phyloP scores from a whole-genome alignment of 805 yeast genomes.

The Monosporozyma solicola region DNA sequence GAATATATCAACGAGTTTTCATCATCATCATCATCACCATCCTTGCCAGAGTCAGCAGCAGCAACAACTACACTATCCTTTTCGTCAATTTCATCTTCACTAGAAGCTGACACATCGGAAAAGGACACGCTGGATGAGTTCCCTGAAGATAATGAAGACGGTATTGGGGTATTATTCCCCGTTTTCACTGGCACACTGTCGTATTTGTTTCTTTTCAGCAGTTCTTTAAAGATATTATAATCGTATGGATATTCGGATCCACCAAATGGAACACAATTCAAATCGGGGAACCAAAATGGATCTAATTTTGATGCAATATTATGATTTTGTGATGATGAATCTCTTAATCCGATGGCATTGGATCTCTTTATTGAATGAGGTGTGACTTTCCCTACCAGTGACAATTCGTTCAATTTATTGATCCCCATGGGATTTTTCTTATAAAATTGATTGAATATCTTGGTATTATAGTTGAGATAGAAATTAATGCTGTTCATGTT shows the following conservation, averaged over 20 bases:
- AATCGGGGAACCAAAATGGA: conserved; percentile 32
- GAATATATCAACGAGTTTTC: conserved; percentile 29
- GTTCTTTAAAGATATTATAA: conserved; percentile 23
- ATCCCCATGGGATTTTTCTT: conserved; percentile 1
- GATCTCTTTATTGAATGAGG: not conserved
- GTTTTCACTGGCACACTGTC: conserved; percentile 4
- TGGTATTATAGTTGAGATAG: conserved; percentile 29
- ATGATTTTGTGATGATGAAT: not conserved
- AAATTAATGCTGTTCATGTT: conserved; percentile 23
- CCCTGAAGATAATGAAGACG: not conserved
- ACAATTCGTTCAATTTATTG: conserved; percentile 3
- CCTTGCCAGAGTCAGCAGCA: too few species aligned
- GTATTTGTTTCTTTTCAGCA: conserved; percentile 21
- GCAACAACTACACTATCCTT: not conserved
- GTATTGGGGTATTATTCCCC: not conserved
- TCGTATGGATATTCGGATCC: conserved; percentile 18
- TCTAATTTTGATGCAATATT: conserved; percentile 12
- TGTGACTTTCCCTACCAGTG: conserved; percentile 10
- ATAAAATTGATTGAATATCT: conserved; percentile 24
- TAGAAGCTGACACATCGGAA: not conserved
- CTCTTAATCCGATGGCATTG: conserved; percentile 5
- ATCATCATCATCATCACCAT: conserved; percentile 1
- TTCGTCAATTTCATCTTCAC: not conserved
- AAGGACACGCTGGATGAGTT: not conserved
- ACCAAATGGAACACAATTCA: conserved; percentile 23